These are phyloP conservation scores for Pythium brachiatum DNA, from an alignment of 352 stramenopile species.

Conservation along the genomic window DNA sequence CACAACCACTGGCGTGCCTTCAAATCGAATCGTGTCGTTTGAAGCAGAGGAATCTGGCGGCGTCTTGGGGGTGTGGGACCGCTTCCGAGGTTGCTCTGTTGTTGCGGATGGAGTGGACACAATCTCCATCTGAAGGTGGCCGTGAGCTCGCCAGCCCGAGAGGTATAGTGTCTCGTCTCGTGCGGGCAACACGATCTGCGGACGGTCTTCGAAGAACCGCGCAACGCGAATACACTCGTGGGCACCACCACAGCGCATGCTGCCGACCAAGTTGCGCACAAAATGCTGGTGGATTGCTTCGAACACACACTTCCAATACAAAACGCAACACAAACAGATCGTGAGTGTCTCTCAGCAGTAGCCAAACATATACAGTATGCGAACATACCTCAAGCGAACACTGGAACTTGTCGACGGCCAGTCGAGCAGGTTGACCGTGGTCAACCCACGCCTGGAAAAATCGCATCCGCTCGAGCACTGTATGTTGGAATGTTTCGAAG, in stretches of 20 bases:
- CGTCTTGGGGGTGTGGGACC: neutral
- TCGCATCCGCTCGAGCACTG: constrained; percentile 35
- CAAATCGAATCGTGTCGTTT: constrained; percentile 6
- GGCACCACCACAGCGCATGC: constrained; percentile 25
- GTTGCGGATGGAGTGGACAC: neutral
- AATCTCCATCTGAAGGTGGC: constrained; percentile 25
- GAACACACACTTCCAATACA: constrained; percentile 32
- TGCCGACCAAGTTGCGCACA: constrained; percentile 41
- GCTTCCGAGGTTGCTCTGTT: constrained; percentile 8
- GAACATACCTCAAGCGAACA: constrained; percentile 15
- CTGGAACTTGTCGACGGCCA: constrained; percentile 46
- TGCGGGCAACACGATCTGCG: constrained; percentile 3
- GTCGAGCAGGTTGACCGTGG: constrained; percentile 19
- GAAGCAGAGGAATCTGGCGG: neutral
- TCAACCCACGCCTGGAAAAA: constrained; percentile 39
- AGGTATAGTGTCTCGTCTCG: constrained; percentile 19
- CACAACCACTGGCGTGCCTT: constrained; percentile 20
- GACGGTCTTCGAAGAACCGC: constrained; percentile 40
- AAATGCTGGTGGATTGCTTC: constrained; percentile 62
- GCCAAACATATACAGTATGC: neutral
- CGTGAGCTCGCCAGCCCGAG: constrained; percentile 15
- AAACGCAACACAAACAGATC: neutral
- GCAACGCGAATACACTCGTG: constrained; percentile 38
- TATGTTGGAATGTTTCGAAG: constrained; percentile 35
- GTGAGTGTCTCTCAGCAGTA: neutral